These are phyloP conservation scores for Beauveria varroae DNA, from an alignment of 2,329 filamentous ascomycete species.

Conservation along the genomic window DNA sequence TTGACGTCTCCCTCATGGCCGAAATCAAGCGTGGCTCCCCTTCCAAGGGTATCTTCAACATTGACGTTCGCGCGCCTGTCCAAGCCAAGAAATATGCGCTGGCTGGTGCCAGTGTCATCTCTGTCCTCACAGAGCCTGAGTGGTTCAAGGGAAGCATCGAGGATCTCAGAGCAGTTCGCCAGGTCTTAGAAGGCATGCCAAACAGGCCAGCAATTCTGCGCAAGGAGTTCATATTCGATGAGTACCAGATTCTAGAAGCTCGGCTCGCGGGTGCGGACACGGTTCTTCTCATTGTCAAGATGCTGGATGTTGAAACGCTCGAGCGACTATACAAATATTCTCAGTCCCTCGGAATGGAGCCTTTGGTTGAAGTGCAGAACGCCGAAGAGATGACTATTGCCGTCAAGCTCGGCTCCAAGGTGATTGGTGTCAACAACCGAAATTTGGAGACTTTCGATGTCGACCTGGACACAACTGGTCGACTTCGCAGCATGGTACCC, in stretches of 20 bases:
- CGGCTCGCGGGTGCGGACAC: constrained; percentile 90
- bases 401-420: constrained; percentile 76
- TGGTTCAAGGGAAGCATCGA: constrained; percentile 99
- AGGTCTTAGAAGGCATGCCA: constrained; percentile 82
- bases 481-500: constrained; percentile 79
- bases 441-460: constrained; percentile 96
- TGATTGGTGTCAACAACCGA: constrained; percentile 95
- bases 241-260: constrained; percentile 96
- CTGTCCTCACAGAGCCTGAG: constrained; percentile 94
- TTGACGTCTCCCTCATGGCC: constrained; percentile 87
- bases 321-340: constrained; percentile 82
- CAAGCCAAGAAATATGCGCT: constrained; percentile 90
- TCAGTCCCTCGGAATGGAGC: constrained; percentile 88
- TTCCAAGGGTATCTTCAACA: constrained; percentile 89
- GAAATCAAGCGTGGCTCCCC: constrained; percentile 96
- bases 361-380: constrained; percentile 92
- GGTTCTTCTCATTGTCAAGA: constrained; percentile 93
- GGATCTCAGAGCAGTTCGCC: constrained; percentile 78
- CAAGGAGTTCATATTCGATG: constrained; percentile 96
- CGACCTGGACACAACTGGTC: constrained; percentile 84
- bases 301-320: constrained; percentile 73
- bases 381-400: constrained; percentile 87
- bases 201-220: constrained; percentile 86
- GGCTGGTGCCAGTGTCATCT: constrained; percentile 93
- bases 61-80: constrained; percentile 77